These are phyloP conservation scores for Xylariaceae sp. DNA, from an alignment of 2,329 filamentous ascomycete species.

Conservation along the genomic window DNA sequence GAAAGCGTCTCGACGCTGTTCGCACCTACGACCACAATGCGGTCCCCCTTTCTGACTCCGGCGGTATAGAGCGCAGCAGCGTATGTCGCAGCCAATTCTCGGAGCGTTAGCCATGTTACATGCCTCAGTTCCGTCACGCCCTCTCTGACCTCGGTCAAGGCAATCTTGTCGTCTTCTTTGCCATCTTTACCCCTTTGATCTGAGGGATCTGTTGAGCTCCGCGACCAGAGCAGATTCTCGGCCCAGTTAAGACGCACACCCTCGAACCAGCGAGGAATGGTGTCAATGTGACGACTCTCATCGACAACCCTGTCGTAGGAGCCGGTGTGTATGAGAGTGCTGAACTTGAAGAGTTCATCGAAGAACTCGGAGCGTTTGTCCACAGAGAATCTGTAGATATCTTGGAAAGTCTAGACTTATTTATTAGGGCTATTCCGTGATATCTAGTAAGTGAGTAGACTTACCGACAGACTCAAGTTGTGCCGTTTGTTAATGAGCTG, in stretches of 20 bases:
- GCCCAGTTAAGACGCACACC: conserved; percentile 71
- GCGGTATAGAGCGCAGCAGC: conserved; percentile 60
- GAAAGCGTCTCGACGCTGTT: conserved; percentile 71
- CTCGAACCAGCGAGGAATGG: conserved; percentile 70
- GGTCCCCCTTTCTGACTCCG: conserved; percentile 66
- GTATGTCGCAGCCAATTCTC: conserved; percentile 52
- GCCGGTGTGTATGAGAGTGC: conserved; percentile 60
- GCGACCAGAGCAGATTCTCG: conserved; percentile 70
- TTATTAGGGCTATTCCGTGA: conserved; percentile 2
- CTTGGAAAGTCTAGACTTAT: conserved; percentile 53
- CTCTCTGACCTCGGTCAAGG: conserved; percentile 67
- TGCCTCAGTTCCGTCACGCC: conserved; percentile 52
- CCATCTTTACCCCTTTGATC: conserved; percentile 46
- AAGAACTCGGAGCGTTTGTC: conserved; percentile 59
- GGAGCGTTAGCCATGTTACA: conserved; percentile 63
- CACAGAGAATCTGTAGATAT: conserved; percentile 67
- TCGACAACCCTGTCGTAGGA: conserved; percentile 58
- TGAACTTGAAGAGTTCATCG: conserved; percentile 55
- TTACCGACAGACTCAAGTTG: conserved; percentile 53
- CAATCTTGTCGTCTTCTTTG: conserved; percentile 68
- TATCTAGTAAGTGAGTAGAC: conserved; percentile 1
- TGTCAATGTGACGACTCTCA: conserved; percentile 62
- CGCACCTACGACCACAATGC: conserved; percentile 68
- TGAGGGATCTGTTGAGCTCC: conserved; percentile 36
- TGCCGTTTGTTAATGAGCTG: conserved; percentile 56